phyloP scores from a whole-genome alignment of 2,329 filamentous ascomycete genomes.

The Hypoxylon sp. region DNA sequence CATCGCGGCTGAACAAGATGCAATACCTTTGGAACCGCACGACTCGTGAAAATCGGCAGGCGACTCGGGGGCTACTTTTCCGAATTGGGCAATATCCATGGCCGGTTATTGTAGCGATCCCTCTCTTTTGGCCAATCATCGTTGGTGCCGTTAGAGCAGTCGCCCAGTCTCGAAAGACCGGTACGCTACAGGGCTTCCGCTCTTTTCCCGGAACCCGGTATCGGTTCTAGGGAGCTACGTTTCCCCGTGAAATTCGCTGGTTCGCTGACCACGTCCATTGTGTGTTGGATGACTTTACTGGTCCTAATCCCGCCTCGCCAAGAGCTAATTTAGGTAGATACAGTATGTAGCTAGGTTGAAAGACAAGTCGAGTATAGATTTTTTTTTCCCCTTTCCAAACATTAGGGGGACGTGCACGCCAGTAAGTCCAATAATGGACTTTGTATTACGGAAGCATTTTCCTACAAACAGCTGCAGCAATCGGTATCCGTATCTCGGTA shows the following conservation, averaged over 20 bases:
- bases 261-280: not conserved
- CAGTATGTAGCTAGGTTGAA: no score
- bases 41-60: slow-evolving; percentile 6
- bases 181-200: slow-evolving; percentile 5
- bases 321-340: not conserved
- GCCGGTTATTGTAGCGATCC: slow-evolving; percentile 14
- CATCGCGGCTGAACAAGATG: slow-evolving; percentile 36
- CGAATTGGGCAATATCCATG: slow-evolving; percentile 16
- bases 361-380: no score
- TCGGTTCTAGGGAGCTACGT: slow-evolving; percentile 36
- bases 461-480: no score
- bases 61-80: slow-evolving; percentile 26
- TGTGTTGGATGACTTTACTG: not conserved
- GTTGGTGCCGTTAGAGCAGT: slow-evolving; percentile 2
- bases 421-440: no score
- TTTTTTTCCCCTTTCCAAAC: no score
- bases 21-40: slow-evolving; percentile 10
- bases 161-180: slow-evolving; percentile 16
- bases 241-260: slow-evolving; percentile 19
- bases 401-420: no score
- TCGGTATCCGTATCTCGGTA: no score
- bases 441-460: no score
- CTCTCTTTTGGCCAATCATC: slow-evolving; percentile 28
- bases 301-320: not conserved
- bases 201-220: slow-evolving; percentile 37